phyloP scores from a whole-genome alignment of 106 monocot genomes.

The Vanilla planifolia region DNA sequence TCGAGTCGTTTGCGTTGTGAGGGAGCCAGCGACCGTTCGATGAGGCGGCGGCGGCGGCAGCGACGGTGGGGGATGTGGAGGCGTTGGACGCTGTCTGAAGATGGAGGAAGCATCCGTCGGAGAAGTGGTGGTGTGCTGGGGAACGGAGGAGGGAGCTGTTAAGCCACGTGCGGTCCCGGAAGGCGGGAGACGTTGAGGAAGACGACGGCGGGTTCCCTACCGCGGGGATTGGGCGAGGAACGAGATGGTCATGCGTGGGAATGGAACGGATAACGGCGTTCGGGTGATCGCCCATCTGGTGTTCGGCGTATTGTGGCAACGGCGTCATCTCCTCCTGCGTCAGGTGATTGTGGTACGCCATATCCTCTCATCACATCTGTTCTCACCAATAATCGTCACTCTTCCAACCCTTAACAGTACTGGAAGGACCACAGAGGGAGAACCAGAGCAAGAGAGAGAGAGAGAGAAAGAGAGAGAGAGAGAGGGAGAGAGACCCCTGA shows the following conservation, averaged over 20 bases:
- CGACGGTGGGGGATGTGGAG: not conserved
- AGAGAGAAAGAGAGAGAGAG: too few species aligned
- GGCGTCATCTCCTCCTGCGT: not conserved
- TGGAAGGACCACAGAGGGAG: too few species aligned
- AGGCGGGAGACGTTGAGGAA: too few species aligned
- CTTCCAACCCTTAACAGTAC: too few species aligned
- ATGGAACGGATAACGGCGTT: too few species aligned
- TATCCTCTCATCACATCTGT: too few species aligned
- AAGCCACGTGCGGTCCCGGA: conserved; percentile 61
- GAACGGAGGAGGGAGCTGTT: conserved; percentile 62
- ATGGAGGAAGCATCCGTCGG: conserved; percentile 31
- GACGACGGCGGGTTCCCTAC: too few species aligned
- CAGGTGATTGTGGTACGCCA: conserved; percentile 10
- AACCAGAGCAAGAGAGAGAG: too few species aligned
- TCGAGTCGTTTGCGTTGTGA: conserved; percentile 4
- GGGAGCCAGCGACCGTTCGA: not conserved
- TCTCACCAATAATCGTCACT: too few species aligned
- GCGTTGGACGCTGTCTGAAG: conserved; percentile 27
- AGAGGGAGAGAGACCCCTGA: too few species aligned
- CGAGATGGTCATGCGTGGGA: too few species aligned
- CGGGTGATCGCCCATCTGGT: not conserved
- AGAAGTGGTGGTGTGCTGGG: conserved; percentile 14
- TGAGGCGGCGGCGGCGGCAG: not conserved
- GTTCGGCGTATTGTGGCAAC: conserved; percentile 1
- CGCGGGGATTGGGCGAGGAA: too few species aligned